Base-by-base conservation (phyloP, 345 rosid genomes). In the Linum tenue region DNA sequence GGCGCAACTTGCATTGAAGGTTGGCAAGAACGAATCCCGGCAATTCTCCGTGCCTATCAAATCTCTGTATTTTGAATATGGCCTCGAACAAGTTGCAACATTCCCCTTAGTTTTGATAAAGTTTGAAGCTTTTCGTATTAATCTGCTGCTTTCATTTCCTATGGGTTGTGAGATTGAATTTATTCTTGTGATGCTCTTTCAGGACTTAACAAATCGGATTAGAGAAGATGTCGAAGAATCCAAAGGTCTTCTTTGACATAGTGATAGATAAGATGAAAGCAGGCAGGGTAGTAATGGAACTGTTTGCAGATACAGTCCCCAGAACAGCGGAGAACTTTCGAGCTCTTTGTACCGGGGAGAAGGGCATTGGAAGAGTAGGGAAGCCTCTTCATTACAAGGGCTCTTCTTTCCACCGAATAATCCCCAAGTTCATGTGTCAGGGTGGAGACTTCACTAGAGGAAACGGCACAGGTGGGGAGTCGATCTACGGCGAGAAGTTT, bases 351-450 rank as follows among this genome's bases (percentile, higher is more conserved):
- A 91, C 90, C 0, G 87, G 92, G 7, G 94, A 88, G 80, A 88
- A 85, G 37, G 96, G 90, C 7, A 51, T 44, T 0, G 89, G 91
- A 0, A 63, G 70, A 8, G 11, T 16, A 35, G 83, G 97, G 11
- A 91, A 88, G 84, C 91, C 96, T 0, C 85, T 88, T 14, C 97
- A 90, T 89, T 90, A 78, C 84, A 88, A 86, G 55, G 91, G 92
- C 1, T 90, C 96, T 0, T 0, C 50, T 36, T 91, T 91, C 76
- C 96, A 88, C 80, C 83, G 91, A 0, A 90, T 91, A 78, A 88
- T 91, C 73, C 91, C 92, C 0, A 74, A 77, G 0, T 90, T 90
- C 82, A 86, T 90, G 92, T 86, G 96, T 64, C 97, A 86, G 68
- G 97, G 97, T 3, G 96, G 96, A 0, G 97, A 88, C 31, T 88